A percentile compares a stretch with the other conserved stretches of the same genome.
phyloP scores from a whole-genome alignment of 2,329 filamentous ascomycete species.

The Penicillium brevicompactum region DNA sequence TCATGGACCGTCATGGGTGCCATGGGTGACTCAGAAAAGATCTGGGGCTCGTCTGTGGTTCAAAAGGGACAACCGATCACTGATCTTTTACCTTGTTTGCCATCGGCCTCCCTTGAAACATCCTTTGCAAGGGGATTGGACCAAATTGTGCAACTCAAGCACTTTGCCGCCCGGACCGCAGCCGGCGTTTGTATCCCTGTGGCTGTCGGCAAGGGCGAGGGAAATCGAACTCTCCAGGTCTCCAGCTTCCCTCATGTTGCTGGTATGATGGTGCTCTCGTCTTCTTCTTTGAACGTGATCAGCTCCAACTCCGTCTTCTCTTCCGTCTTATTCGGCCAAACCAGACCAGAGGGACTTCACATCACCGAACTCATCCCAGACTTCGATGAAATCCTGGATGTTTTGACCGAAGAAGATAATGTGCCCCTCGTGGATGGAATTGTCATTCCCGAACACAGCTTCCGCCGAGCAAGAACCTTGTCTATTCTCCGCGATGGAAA shows the following conservation, averaged over 20 bases:
- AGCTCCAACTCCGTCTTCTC: conserved; percentile 96
- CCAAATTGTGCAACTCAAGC: conserved; percentile 69
- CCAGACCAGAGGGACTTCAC: conserved; percentile 75
- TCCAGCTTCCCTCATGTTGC: conserved; percentile 97
- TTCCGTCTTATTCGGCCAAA: conserved; percentile 85
- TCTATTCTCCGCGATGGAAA: conserved; percentile 81
- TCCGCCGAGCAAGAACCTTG: conserved; percentile 83
- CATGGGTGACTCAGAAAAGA: conserved; percentile 75
- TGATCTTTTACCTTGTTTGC: conserved; percentile 77
- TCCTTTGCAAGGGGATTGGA: conserved; percentile 74
- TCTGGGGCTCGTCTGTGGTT: conserved; percentile 77
- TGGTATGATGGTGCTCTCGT: conserved; percentile 90
- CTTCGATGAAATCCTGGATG: conserved; percentile 79
- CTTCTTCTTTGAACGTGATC: conserved; percentile 74
- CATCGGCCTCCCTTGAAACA: conserved; percentile 69
- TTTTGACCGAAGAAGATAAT: conserved; percentile 84
- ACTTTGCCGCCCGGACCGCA: conserved; percentile 81
- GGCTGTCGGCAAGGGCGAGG: conserved; percentile 72
- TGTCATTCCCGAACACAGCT: conserved; percentile 93
- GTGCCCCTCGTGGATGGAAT: conserved; percentile 87
- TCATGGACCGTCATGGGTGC: conserved; percentile 72
- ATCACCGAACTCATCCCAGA: conserved; percentile 81
- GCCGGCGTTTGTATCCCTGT: conserved; percentile 81
- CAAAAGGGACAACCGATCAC: conserved; percentile 72
- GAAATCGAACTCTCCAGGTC: conserved; percentile 72